Percentiles rank a stretch among this genome's conserved stretches.
Evolutionary conservation across 164 flowering plant species (phyloP).

Genomic region (Tetracentron sinense): DNA sequence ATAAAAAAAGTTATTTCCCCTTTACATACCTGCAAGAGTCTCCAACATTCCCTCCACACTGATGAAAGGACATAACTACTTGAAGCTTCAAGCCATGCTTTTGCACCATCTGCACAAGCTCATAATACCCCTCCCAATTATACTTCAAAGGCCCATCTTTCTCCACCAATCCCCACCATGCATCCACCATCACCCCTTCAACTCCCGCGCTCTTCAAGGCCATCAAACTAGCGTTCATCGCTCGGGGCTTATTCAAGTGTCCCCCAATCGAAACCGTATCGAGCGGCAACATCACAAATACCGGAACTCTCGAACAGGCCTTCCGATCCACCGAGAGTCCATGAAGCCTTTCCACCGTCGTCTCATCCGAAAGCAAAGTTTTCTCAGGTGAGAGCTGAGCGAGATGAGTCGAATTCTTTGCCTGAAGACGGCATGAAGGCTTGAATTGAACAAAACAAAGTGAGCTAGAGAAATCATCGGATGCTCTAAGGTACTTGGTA

Average conservation of each 20-base stretch:
- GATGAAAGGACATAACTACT: conserved; percentile 92
- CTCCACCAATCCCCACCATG: too few species aligned
- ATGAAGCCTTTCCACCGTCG: conserved; percentile 44
- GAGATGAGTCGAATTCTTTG: conserved; percentile 30
- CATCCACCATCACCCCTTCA: conserved; percentile 95
- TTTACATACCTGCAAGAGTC: conserved; percentile 78
- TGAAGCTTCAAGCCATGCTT: conserved; percentile 84
- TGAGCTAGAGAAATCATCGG: conserved; percentile 35
- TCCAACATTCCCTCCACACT: conserved; percentile 97
- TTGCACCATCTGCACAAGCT: conserved; percentile 75
- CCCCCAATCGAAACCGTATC: conserved; percentile 71
- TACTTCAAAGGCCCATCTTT: conserved; percentile 79
- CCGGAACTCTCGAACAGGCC: conserved; percentile 49
- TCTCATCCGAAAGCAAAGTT: conserved; percentile 11
- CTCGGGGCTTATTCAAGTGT: conserved; percentile 51
- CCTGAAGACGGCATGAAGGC: conserved; percentile 37
- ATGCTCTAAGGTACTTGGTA: conserved; percentile 38
- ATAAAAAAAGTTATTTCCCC: not conserved
- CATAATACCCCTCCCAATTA: conserved; percentile 83
- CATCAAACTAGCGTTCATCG: conserved; percentile 88
- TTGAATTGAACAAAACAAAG: conserved; percentile 37
- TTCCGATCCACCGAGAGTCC: conserved; percentile 11
- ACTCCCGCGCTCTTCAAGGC: conserved; percentile 83
- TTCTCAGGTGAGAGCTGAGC: conserved; percentile 19
- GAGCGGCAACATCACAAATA: conserved; percentile 83